A percentile compares a stretch with the other conserved stretches of the same genome.
Conservation (phyloP, 164 flowering plant species). For the Cinnamomum micranthum region DNA sequence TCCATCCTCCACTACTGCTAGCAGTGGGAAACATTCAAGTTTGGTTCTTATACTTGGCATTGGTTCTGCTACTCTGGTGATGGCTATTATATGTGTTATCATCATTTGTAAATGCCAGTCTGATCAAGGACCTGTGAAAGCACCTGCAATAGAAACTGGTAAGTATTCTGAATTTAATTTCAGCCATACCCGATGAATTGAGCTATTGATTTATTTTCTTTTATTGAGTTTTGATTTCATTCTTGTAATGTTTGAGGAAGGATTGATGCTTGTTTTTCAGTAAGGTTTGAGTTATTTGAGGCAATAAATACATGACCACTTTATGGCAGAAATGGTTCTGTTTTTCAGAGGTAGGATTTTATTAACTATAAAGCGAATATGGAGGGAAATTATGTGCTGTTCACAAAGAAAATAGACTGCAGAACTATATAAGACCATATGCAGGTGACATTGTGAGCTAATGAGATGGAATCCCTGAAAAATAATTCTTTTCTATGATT, state of each 20-base stretch:
- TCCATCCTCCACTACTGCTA: constrained; percentile 26
- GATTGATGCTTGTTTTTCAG: no score
- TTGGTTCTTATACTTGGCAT: constrained; percentile 57
- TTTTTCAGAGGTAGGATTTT: no score
- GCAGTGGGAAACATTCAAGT: constrained; percentile 35
- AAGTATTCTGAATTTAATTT: constrained; percentile 9
- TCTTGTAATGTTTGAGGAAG: background rate
- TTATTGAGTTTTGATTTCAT: background rate
- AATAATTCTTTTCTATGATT: no score
- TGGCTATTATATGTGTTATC: constrained; percentile 39
- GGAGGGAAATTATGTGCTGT: no score
- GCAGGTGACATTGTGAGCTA: no score
- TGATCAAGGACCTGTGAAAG: constrained; percentile 33
- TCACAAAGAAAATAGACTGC: no score
- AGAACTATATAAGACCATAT: no score
- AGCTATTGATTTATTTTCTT: background rate
- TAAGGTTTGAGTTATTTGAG: no score
- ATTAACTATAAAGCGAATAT: no score
- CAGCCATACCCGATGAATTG: background rate
- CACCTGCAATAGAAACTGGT: constrained; percentile 50
- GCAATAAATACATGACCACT: no score
- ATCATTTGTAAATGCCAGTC: constrained; percentile 45
- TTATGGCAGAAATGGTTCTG: no score
- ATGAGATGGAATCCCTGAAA: no score
- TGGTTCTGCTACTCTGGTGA: constrained; percentile 45